phyloP scores from a whole-genome alignment of 805 yeast species.

The Lipomyces japonicus region DNA sequence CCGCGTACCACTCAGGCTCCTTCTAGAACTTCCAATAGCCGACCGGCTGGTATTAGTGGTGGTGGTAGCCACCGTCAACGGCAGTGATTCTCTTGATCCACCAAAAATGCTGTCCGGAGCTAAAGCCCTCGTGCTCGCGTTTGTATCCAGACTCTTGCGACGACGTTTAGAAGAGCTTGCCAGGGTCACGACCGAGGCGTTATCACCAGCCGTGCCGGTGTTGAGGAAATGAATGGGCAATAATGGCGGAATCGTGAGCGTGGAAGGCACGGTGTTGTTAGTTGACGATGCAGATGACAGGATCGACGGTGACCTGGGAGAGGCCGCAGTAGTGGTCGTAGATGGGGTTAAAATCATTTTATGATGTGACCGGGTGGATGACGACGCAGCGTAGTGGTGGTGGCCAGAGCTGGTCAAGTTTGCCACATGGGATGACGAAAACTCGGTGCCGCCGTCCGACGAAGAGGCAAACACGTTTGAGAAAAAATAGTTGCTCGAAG shows the following conservation, averaged over 20 bases:
- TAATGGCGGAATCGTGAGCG: constrained; percentile 19
- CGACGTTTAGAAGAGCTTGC: constrained; percentile 29
- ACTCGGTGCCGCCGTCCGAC: not conserved
- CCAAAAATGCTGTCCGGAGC: constrained; percentile 28
- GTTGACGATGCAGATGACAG: constrained; percentile 21
- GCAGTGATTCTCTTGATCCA: constrained; percentile 27
- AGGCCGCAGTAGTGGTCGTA: constrained; percentile 11
- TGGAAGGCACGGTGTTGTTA: constrained; percentile 24
- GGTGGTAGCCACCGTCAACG: constrained; percentile 21
- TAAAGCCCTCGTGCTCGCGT: constrained; percentile 28
- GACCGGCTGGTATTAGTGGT: constrained; percentile 11
- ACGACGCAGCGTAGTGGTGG: not conserved
- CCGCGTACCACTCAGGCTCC: constrained; percentile 13
- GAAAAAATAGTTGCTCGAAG: constrained; percentile 8
- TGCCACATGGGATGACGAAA: not conserved
- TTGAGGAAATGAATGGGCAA: constrained; percentile 1
- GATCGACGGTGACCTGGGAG: constrained; percentile 13
- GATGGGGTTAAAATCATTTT: constrained; percentile 2
- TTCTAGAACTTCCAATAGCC: constrained; percentile 1
- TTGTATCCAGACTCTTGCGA: constrained; percentile 26
- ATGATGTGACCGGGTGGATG: not conserved
- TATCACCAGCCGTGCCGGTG: constrained; percentile 8
- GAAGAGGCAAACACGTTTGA: constrained; percentile 13
- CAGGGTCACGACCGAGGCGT: constrained; percentile 25
- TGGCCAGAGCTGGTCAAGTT: not conserved